Percentiles rank a stretch among this genome's conserved stretches.
These are phyloP conservation scores for Macrotyloma uniflorum DNA, from an alignment of 306 rosid genomes.

Conservation along the genomic window DNA sequence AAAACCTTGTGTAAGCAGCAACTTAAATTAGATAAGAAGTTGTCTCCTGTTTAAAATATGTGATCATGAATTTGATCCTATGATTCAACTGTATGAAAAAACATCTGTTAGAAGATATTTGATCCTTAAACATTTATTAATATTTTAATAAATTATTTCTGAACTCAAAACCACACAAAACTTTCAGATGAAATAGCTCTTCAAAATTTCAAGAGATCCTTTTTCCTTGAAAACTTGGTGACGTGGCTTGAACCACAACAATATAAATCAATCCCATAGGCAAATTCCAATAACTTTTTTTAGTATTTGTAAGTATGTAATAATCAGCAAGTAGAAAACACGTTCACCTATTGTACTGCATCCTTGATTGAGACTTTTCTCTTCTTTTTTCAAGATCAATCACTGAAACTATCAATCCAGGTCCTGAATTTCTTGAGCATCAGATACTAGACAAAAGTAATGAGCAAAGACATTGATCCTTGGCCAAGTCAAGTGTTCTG, in stretches of 20 bases:
- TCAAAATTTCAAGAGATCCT: not conserved
- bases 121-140: too few relatives aligned
- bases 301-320: not conserved
- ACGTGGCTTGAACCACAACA: not conserved
- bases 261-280: too few relatives aligned
- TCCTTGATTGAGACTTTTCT: not conserved
- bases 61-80: too few relatives aligned
- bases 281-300: not conserved
- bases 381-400: not conserved
- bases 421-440: conserved; percentile 12
- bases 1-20: too few relatives aligned
- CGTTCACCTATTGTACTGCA: not conserved
- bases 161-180: not conserved
- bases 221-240: not conserved
- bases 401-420: conserved; percentile 2
- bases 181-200: not conserved
- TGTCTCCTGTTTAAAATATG: not conserved
- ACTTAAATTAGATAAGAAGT: too few relatives aligned
- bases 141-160: too few relatives aligned
- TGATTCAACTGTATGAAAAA: too few relatives aligned
- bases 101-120: too few relatives aligned
- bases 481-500: not conserved
- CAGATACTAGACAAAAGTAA: not conserved
- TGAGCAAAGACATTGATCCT: not conserved
- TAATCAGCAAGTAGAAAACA: not conserved